Evolutionary conservation across 2,329 filamentous ascomycete species (phyloP).

Genomic region (Fusarium tricinctum): DNA sequence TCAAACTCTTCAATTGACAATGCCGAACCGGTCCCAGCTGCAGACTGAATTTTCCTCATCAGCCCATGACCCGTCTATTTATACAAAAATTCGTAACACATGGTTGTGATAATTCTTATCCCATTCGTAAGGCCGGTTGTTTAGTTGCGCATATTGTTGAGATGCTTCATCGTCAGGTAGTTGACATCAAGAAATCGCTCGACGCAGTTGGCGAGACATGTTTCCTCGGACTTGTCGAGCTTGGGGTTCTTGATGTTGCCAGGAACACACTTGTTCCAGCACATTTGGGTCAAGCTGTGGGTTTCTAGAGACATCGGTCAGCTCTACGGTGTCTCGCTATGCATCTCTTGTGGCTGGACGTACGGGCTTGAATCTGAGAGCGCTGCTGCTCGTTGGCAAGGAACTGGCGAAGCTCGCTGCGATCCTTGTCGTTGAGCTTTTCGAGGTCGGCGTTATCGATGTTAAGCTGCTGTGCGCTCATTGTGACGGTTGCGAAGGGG

Average conservation of each 20-base stretch:
- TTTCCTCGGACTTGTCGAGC: constrained; percentile 83
- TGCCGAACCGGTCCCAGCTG: constrained; percentile 4
- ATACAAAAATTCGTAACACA: constrained; percentile 31
- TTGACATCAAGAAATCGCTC: constrained; percentile 94
- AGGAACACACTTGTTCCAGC: constrained; percentile 95
- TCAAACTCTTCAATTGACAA: constrained; percentile 13
- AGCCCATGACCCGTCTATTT: constrained; percentile 32
- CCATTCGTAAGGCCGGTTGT: not conserved
- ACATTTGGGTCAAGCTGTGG: constrained; percentile 76
- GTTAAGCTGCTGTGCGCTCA: constrained; percentile 55
- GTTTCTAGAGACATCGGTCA: constrained; percentile 59
- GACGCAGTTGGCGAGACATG: constrained; percentile 92
- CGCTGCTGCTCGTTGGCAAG: constrained; percentile 88
- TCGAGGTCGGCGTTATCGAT: constrained; percentile 74
- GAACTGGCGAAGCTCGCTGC: constrained; percentile 89
- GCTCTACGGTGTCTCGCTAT: not conserved
- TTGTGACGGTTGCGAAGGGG: constrained; percentile 41
- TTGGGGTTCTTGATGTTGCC: constrained; percentile 77
- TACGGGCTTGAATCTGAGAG: constrained; percentile 74
- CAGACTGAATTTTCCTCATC: constrained; percentile 1
- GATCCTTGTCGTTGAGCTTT: constrained; percentile 84
- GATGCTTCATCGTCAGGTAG: constrained; percentile 84
- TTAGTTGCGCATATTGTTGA: constrained; percentile 71
- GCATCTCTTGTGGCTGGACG: constrained; percentile 50
- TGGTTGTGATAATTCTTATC: not conserved